Evolutionary conservation across 257 asterid species (phyloP).

Genomic region (Avicennia marina): DNA sequence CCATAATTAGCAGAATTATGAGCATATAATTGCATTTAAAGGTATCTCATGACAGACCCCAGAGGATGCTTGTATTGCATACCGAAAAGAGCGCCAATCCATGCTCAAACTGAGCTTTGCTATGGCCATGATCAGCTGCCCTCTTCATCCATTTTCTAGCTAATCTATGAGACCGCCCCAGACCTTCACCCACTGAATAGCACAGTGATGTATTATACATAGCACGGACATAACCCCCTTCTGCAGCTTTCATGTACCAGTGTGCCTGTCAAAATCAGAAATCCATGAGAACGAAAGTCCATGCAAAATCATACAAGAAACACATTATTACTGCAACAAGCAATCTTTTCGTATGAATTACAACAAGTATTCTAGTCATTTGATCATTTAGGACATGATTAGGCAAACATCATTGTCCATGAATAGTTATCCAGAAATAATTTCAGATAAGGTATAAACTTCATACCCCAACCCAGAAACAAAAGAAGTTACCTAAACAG

Average conservation of each 20-base stretch:
- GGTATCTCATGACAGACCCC: neutral
- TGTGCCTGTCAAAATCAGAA: constrained; percentile 35
- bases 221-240: constrained; percentile 91
- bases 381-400: too few relatives aligned
- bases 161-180: constrained; percentile 46
- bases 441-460: too few relatives aligned
- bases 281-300: too few relatives aligned
- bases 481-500: neutral
- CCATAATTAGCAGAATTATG: neutral
- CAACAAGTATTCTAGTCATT: too few relatives aligned
- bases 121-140: constrained; percentile 91
- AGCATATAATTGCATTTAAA: too few relatives aligned
- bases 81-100: constrained; percentile 81
- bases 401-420: too few relatives aligned
- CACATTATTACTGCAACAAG: too few relatives aligned
- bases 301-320: too few relatives aligned
- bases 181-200: constrained; percentile 77
- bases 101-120: constrained; percentile 87
- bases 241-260: constrained; percentile 82
- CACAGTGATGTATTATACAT: constrained; percentile 85
- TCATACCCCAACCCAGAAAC: too few relatives aligned
- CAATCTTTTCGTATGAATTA: too few relatives aligned
- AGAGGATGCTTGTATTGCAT: too few relatives aligned
- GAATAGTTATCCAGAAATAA: too few relatives aligned
- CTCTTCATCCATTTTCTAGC: constrained; percentile 93